Conservation (phyloP, 2,329 filamentous ascomycete genomes). For the Ophiostoma pallidulum region DNA sequence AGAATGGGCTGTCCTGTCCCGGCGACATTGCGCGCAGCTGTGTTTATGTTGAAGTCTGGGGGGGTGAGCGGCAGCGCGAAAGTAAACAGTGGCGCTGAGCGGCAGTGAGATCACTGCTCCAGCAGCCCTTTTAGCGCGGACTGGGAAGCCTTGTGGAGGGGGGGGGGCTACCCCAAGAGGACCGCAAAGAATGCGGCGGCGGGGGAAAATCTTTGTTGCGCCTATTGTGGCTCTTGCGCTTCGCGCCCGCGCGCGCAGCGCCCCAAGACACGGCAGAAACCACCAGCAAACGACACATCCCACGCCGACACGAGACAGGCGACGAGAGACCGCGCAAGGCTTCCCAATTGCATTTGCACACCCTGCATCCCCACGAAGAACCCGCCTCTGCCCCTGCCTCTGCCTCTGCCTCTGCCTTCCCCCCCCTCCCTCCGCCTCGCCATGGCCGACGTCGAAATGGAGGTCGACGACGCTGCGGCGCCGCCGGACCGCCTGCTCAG, state of each 20-base stretch:
- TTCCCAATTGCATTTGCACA: no score
- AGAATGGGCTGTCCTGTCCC: no score
- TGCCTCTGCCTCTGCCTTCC: neutral
- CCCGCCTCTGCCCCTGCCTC: no score
- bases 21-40: neutral
- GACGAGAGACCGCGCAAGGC: no score
- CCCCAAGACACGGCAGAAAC: no score
- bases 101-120: neutral
- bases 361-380: no score
- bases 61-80: no score
- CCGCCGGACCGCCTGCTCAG: neutral
- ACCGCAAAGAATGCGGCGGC: constrained; percentile 3
- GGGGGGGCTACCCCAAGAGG: no score
- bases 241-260: neutral
- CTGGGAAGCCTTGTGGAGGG: neutral
- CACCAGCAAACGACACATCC: no score
- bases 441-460: constrained; percentile 31
- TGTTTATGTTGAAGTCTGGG: no score
- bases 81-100: constrained; percentile 4
- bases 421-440: neutral
- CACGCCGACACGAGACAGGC: no score
- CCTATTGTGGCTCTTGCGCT: neutral
- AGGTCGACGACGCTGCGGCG: constrained; percentile 11
- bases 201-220: constrained; percentile 14
- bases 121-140: neutral